A percentile compares a stretch with the other conserved stretches of the same genome.
Evolutionary conservation across 164 flowering plant species (phyloP).

Genomic region (Kalanchoe fedtschenkoi): DNA sequence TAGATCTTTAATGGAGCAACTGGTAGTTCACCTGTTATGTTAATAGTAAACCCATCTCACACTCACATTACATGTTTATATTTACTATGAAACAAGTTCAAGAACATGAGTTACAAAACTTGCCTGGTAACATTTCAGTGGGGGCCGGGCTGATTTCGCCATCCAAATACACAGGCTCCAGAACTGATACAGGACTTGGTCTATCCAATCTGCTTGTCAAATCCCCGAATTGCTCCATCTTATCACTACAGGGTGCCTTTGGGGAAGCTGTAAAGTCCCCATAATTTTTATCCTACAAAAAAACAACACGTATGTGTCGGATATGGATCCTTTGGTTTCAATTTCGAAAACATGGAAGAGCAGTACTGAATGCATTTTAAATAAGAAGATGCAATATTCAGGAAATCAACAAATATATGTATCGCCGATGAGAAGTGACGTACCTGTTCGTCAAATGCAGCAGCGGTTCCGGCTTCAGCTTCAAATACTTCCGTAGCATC

Average conservation of each 20-base stretch:
- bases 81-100: no score
- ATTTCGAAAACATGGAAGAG: no score
- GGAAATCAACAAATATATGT: neutral
- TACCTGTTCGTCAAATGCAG: neutral
- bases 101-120: conserved; percentile 5
- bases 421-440: no score
- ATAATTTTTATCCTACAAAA: neutral
- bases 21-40: conserved; percentile 31
- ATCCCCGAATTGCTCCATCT: conserved; percentile 24
- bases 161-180: conserved; percentile 53
- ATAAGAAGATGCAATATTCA: no score
- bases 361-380: no score
- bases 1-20: conserved; percentile 47
- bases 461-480: neutral
- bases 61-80: neutral
- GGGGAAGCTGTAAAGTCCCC: neutral
- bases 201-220: conserved; percentile 30
- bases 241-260: conserved; percentile 16
- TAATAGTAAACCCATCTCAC: conserved; percentile 1
- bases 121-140: conserved; percentile 36
- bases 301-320: neutral
- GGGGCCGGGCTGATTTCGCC: conserved; percentile 55
- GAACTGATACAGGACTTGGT: conserved; percentile 86
- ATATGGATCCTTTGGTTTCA: no score
- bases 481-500: neutral